Percentiles rank a stretch among this genome's conserved stretches.
phyloP scores from a whole-genome alignment of 2,329 filamentous ascomycete genomes.

The Lachnellula occidentalis region DNA sequence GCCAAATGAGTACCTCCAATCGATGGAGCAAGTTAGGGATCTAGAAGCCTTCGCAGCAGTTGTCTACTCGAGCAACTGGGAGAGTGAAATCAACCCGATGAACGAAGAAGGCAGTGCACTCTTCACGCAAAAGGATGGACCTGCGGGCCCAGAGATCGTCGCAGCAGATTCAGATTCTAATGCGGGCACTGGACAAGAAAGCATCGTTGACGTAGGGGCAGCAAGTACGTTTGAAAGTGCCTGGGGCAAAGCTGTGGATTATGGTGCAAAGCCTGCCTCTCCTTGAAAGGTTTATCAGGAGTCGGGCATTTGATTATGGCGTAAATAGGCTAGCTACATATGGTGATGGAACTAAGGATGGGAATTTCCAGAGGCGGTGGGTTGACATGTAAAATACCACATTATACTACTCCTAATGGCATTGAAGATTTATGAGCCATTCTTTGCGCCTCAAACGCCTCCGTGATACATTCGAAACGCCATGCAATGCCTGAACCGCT shows the following conservation, averaged over 20 bases:
- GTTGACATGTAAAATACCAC: constrained; percentile 20
- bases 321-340: neutral
- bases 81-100: constrained; percentile 50
- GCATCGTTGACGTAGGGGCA: constrained; percentile 48
- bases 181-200: constrained; percentile 37
- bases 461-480: constrained; percentile 18
- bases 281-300: constrained; percentile 6
- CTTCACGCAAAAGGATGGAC: constrained; percentile 14
- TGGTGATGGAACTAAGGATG: neutral
- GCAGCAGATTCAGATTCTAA: constrained; percentile 14
- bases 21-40: constrained; percentile 71
- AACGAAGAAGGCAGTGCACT: constrained; percentile 16
- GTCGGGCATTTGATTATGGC: constrained; percentile 2
- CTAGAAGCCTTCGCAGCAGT: constrained; percentile 81
- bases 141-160: constrained; percentile 14
- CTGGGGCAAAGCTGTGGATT: constrained; percentile 60
- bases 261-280: constrained; percentile 17
- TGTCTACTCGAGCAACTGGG: constrained; percentile 82
- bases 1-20: constrained; percentile 64
- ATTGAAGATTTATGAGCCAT: constrained; percentile 7
- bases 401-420: constrained; percentile 6
- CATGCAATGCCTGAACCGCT: constrained; percentile 8
- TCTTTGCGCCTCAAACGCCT: constrained; percentile 15
- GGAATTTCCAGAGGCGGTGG: neutral
- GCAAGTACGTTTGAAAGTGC: constrained; percentile 57